Base-by-base conservation (phyloP, 495 filamentous ascomycete genomes). In the Penicillium canariense region DNA sequence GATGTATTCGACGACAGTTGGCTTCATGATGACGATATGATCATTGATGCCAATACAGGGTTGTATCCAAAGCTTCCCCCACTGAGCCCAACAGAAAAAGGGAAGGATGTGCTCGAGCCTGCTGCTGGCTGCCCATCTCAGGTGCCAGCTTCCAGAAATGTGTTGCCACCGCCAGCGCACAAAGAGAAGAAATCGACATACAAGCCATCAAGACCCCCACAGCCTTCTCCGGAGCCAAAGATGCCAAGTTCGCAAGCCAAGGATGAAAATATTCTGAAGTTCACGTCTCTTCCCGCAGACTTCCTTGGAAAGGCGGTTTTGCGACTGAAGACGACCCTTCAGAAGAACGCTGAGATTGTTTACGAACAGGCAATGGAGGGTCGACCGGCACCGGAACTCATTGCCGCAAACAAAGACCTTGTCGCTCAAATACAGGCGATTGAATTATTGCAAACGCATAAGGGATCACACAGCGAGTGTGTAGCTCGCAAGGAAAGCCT, bases 321-420 rank as follows among this genome's bases (percentile, higher is more conserved):
- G 14, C 50, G 58, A 17, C 48, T 73, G 14, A 65, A 65, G 40
- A 38, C 62, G 15, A 71, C 61, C 1, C 50, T 71, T 10, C 60
- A 66, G 44, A 69, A 60, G 25, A 77, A 78, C 36, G 67, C 75
- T 0, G 67, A 68, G 35, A 56, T 73, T 43, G 67, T 76, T 10
- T 75, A 73, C 40, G 55, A 74, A 43, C 62, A 69, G 40, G 68
- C 67, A 30, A 75, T 78, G 71, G 66, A 67, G 52, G 72, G 73
- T n/a, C 63, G 63, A 54, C 60, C 61, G 12, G 66, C 68, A 2
- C 68, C 67, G 4, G 69, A 73, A 34, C 36, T 78, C 30, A 61
- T 76, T n/a, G 53, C 68, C 2, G 65, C 70, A 38, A 75, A 75
- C 56, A 72, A 73, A 39, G 48, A 28, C 20, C 59, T 72, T 25